A percentile compares a stretch with the other conserved stretches of the same genome.
Evolutionary conservation across 2,329 filamentous ascomycete genomes (phyloP).

Genomic region (Monosporascus sp.): DNA sequence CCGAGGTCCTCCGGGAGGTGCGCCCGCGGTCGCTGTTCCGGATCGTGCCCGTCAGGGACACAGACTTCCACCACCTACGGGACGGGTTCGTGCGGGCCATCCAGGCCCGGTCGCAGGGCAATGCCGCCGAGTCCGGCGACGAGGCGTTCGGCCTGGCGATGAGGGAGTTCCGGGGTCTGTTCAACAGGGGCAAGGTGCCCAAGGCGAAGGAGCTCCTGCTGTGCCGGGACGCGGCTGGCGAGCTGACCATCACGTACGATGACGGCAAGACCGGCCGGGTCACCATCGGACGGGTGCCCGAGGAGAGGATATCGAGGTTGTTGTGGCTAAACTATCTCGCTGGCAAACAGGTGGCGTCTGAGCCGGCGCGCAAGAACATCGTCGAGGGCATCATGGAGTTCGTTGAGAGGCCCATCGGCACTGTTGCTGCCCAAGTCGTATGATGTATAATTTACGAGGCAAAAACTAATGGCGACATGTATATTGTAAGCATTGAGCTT

Average conservation of each 20-base stretch:
- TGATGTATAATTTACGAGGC: constrained; percentile 16
- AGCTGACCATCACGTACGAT: constrained; percentile 63
- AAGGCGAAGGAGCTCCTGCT: constrained; percentile 77
- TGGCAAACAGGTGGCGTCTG: constrained; percentile 81
- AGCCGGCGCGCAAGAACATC: constrained; percentile 72
- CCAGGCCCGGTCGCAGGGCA: constrained; percentile 61
- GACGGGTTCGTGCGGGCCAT: constrained; percentile 89
- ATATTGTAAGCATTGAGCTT: constrained; percentile 12
- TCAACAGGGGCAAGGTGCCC: constrained; percentile 73
- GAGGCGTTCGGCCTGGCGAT: constrained; percentile 73
- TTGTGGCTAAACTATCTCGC: constrained; percentile 89
- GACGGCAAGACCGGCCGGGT: constrained; percentile 43
- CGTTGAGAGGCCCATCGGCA: constrained; percentile 82
- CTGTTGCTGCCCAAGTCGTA: constrained; percentile 73
- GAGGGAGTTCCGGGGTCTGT: constrained; percentile 73
- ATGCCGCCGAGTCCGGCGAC: constrained; percentile 53
- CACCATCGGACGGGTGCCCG: constrained; percentile 64
- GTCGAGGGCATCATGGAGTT: constrained; percentile 85
- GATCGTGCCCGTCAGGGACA: constrained; percentile 86
- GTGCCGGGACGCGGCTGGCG: constrained; percentile 59
- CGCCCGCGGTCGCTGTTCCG: constrained; percentile 73
- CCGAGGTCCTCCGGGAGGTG: constrained; percentile 58
- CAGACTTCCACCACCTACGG: constrained; percentile 86
- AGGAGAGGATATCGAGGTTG: constrained; percentile 74
- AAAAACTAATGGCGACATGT: background rate